These are phyloP conservation scores for Leccinum disarticulatum DNA, from an alignment of 768 basidiomycete genomes.

Conservation along the genomic window DNA sequence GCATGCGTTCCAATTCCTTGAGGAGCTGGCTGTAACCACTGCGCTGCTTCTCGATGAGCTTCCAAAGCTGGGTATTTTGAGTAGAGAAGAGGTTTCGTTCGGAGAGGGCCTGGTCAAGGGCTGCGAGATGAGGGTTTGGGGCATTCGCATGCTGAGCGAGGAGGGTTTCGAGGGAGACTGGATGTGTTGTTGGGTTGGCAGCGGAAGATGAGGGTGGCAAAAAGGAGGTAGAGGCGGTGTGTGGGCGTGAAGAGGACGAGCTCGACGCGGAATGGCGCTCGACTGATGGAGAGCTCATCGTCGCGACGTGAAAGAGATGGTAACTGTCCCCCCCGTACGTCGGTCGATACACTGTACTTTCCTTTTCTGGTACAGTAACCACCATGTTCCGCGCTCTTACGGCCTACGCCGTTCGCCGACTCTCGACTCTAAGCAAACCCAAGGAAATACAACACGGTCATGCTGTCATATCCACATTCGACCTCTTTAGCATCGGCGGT, in stretches of 20 bases:
- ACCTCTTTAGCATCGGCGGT: slow-evolving; percentile 91
- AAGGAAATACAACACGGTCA: slow-evolving; percentile 54
- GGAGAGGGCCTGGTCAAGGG: slow-evolving; percentile 72
- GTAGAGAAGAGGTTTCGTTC: slow-evolving; percentile 80
- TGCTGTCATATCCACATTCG: slow-evolving; percentile 92
- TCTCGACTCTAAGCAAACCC: slow-evolving; percentile 4
- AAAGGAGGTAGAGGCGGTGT: slow-evolving; percentile 30
- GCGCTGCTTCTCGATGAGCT: slow-evolving; percentile 90
- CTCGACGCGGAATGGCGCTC: slow-evolving; percentile 24
- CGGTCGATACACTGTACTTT: slow-evolving; percentile 6
- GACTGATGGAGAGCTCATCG: slow-evolving; percentile 23
- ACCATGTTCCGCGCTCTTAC: background rate
- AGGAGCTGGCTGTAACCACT: slow-evolving; percentile 75
- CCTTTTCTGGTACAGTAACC: slow-evolving; percentile 1
- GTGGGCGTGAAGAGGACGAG: slow-evolving; percentile 31
- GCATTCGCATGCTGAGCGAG: slow-evolving; percentile 53
- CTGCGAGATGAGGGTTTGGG: slow-evolving; percentile 52
- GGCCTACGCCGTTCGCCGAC: slow-evolving; percentile 10
- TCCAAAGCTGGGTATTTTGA: slow-evolving; percentile 93
- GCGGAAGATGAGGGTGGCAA: slow-evolving; percentile 29
- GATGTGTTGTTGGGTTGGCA: slow-evolving; percentile 24
- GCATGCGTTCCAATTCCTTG: slow-evolving; percentile 83
- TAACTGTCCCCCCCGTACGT: background rate
- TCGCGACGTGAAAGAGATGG: background rate
- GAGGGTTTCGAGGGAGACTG: slow-evolving; percentile 52